Conservation (phyloP, 2,329 filamentous ascomycete genomes). For the Aspergillus uvarum region DNA sequence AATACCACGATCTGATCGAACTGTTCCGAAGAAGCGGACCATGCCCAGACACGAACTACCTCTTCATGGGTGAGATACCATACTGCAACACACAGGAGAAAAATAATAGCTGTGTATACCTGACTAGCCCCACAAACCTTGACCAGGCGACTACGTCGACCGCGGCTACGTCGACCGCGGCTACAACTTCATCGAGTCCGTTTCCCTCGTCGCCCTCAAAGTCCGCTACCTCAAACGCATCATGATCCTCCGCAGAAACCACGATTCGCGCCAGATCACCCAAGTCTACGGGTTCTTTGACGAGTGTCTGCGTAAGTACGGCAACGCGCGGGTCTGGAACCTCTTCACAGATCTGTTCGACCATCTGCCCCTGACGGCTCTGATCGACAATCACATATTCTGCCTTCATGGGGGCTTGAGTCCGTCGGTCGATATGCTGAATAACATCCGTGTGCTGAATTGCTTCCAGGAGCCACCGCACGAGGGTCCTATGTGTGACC, state of each 20-base stretch:
- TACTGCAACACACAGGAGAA: too few species aligned
- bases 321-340: conserved; percentile 99
- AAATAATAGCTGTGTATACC: too few species aligned
- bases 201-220: conserved; percentile 94
- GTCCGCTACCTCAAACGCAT: conserved; percentile 97
- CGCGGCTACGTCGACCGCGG: conserved; percentile 97
- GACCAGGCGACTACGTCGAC: conserved; percentile 90
- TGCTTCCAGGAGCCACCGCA: conserved; percentile 98
- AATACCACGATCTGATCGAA: conserved; percentile 99
- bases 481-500: conserved; percentile 96
- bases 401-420: conserved; percentile 96
- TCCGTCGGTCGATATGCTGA: conserved; percentile 91
- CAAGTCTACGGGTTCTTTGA: conserved; percentile 99
- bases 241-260: conserved; percentile 96
- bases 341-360: conserved; percentile 99
- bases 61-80: conserved; percentile 82
- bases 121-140: background rate
- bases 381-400: conserved; percentile 99
- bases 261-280: conserved; percentile 98
- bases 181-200: conserved; percentile 98
- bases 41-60: conserved; percentile 97
- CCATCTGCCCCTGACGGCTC: conserved; percentile 91
- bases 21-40: conserved; percentile 98
- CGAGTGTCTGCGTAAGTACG: conserved; percentile 97
- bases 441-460: conserved; percentile 93